Conservation (phyloP, 2,329 filamentous ascomycete genomes). For the Sporothrix variecibatus region DNA sequence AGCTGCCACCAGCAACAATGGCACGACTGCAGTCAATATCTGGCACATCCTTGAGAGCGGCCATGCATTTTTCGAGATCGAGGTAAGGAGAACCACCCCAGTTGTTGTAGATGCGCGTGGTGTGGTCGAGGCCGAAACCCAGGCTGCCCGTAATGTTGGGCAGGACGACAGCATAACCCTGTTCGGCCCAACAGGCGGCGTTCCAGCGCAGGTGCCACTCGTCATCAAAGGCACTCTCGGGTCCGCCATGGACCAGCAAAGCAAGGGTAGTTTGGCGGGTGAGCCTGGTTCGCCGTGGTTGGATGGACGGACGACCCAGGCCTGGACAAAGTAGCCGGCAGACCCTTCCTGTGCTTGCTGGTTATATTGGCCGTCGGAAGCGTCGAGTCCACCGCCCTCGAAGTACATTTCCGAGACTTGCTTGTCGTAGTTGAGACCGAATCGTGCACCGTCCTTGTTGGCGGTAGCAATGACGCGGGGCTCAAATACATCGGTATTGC, state of each 20-base stretch:
- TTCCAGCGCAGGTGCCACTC: slow-evolving; percentile 49
- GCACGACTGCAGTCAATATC: slow-evolving; percentile 57
- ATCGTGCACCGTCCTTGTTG: slow-evolving; percentile 38
- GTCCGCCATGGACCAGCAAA: slow-evolving; percentile 43
- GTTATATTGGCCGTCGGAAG: slow-evolving; percentile 25
- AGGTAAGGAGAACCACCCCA: slow-evolving; percentile 58
- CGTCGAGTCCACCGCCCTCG: slow-evolving; percentile 37
- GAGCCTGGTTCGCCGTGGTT: slow-evolving; percentile 38
- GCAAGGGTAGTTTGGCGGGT: slow-evolving; percentile 43
- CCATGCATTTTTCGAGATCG: slow-evolving; percentile 57
- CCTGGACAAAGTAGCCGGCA: slow-evolving; percentile 38
- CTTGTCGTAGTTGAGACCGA: slow-evolving; percentile 38
- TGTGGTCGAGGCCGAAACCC: slow-evolving; percentile 53
- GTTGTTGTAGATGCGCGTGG: slow-evolving; percentile 45
- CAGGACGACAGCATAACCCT: slow-evolving; percentile 61
- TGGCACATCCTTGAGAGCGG: slow-evolving; percentile 52
- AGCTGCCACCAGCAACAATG: slow-evolving; percentile 55
- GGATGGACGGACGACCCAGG: slow-evolving; percentile 44
- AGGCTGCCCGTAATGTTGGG: slow-evolving; percentile 62
- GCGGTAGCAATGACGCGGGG: slow-evolving; percentile 37
- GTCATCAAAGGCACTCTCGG: slow-evolving; percentile 54
- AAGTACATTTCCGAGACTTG: slow-evolving; percentile 47
- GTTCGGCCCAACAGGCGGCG: slow-evolving; percentile 57
- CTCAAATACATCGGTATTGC: slow-evolving; percentile 21
- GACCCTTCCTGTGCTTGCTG: background rate